Evolutionary conservation across 495 filamentous ascomycete genomes (phyloP).

Genomic region (Astrocystis sublimbata): DNA sequence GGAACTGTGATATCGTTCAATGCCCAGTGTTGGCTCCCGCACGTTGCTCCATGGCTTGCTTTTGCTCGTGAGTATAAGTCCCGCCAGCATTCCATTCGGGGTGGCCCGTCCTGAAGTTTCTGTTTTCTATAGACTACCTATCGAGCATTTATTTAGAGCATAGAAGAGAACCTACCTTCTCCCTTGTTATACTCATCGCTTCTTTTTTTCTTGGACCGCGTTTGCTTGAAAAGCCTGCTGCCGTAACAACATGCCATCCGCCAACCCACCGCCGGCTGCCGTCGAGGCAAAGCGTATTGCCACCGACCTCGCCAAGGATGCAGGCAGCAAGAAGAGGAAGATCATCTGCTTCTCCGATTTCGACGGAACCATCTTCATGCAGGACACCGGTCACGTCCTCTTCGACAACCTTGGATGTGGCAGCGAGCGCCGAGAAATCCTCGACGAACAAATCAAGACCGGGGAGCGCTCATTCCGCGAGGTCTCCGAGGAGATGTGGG

Average conservation of each 20-base stretch:
- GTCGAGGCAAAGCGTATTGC: background rate
- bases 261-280: slow-evolving; percentile 27
- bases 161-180: background rate
- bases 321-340: slow-evolving; percentile 43
- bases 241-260: slow-evolving; percentile 38
- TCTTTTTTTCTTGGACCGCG: background rate
- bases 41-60: background rate
- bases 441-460: slow-evolving; percentile 67
- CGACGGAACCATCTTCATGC: slow-evolving; percentile 78
- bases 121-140: background rate
- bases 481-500: slow-evolving; percentile 79
- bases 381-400: slow-evolving; percentile 75
- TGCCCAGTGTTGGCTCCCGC: background rate
- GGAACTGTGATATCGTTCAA: background rate
- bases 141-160: background rate
- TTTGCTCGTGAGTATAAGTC: background rate
- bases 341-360: slow-evolving; percentile 68
- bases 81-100: background rate
- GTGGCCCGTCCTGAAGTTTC: background rate
- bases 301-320: slow-evolving; percentile 23
- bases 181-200: no score
- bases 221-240: no score
- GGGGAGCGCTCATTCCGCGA: slow-evolving; percentile 71
- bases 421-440: slow-evolving; percentile 51
- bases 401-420: slow-evolving; percentile 71